Evolutionary conservation across 2,329 filamentous ascomycete genomes (phyloP), one percentile per base, ranked within the genome.

Genomic region (Diplodia sapinea): DNA sequence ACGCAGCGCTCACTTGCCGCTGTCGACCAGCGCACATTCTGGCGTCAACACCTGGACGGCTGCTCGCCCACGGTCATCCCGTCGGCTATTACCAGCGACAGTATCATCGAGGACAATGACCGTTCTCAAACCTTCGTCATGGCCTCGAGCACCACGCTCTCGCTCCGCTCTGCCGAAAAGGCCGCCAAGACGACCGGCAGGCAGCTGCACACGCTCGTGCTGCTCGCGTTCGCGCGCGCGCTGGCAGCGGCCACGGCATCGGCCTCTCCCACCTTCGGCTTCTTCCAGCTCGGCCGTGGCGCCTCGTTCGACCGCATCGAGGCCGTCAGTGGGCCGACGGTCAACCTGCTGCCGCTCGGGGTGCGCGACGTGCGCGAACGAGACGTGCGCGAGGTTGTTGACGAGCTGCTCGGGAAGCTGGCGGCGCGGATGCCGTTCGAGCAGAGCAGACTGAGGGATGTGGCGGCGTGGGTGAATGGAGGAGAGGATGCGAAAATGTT

Each of bases 241-340:
- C 71, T 78, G 23, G 71, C 74, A 4, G 67, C 66, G 15, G 56
- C 49, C 36, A 74, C 75, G 0, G 40, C 66, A 1, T 66, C 71
- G 23, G 15, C 62, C 5, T 73, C 59, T 33, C 76, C 76, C 1
- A 71, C 70, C 0, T 73, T 78, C 56, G 76, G 76, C 9, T 66
- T 78, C 17, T 78, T 76, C 69, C 76, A 77, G 62, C 72, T 72
- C 3, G 75, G 75, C n/a, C 73, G 76, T 55, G 76, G 74, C 8
- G 73, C 72, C 1, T 67, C 72, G 1, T 74, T 75, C 69, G 56
- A 70, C 1, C 69, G 71, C 17, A 70, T 76, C 23, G 72, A 76
- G n/a, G 69, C 64, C 4, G 63, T 75, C 13, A 71, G 71, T 8
- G 73, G 72, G 0, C 76, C 76, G n/a, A 76, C 74, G 64, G 68